Evolutionary conservation across 495 filamentous ascomycete species (phyloP), one percentile per base, ranked within the genome.

Genomic region (Aspergillus bertholletiae): DNA sequence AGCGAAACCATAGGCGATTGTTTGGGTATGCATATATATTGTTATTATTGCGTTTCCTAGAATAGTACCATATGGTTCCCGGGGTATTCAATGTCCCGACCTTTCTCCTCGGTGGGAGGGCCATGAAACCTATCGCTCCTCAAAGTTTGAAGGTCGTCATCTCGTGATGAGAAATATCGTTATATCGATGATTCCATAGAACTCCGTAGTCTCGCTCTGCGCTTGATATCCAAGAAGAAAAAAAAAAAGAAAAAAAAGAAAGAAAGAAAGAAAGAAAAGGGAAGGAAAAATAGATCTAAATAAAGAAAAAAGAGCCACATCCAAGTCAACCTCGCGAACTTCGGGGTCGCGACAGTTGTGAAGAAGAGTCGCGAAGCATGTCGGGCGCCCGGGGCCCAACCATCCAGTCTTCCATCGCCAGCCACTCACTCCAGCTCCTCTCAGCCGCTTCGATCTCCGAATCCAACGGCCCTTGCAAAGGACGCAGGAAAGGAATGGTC

Each of bases 331-430:
- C 68, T 23, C 67, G 64, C 12, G 72, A 45, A 55, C 71, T 74
- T 30, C 68, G 67, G 13, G 70, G 64, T 46, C 63, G 69, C 26
- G 73, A 73, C 21, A 63, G 60, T 43, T 70, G 69, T 35, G 74
- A 77, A 1, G 72, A 73, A 5, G 74, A 74, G 52, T 76, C 74
- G 28, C 67, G 71, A n/a, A 77, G 60, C n/a, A 62, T 64, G 59
- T 77, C 74, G 18, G 73, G 74, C 26, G 80, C 80, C 55, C 82
- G 72, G 3, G 81, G 77, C 13, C 89, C 91, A 43, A 96, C 75
- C 90, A 96, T 94, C 90, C 92, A 96, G 65, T 96, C 90, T 68
- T 96, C 89, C 89, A 96, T 95, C 8, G 89, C 90, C 28, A 96
- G 72, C 89, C 89, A 95, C 62, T 88, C 83, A 62, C 85, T 89